These are phyloP conservation scores for Paraphoma chrysanthemicola DNA, from an alignment of 2,329 filamentous ascomycete species.

Conservation along the genomic window DNA sequence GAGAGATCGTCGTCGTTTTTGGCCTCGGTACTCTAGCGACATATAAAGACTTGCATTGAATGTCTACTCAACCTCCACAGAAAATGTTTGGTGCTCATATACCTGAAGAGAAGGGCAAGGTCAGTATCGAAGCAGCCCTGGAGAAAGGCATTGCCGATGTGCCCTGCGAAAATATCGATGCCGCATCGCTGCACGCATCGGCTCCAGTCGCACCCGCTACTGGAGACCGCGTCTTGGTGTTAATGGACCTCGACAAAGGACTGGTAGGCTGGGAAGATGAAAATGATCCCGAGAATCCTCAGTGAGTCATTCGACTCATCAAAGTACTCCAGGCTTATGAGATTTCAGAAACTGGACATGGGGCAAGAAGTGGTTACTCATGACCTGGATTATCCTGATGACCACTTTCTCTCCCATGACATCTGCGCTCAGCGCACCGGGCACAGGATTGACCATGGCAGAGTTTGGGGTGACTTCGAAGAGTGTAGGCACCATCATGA, in stretches of 20 bases:
- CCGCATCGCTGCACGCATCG: background rate
- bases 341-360: conserved; percentile 19
- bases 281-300: conserved; percentile 27
- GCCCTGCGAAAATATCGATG: background rate
- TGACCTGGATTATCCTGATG: conserved; percentile 21
- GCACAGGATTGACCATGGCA: conserved; percentile 18
- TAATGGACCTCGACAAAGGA: conserved; percentile 27
- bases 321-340: background rate
- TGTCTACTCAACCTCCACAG: background rate
- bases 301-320: conserved; percentile 9
- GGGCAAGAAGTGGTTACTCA: conserved; percentile 26
- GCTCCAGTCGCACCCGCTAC: background rate
- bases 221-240: conserved; percentile 9
- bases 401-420: conserved; percentile 32
- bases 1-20: too few relatives aligned
- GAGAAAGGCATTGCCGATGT: background rate
- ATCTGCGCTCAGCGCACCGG: conserved; percentile 35
- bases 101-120: background rate
- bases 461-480: conserved; percentile 8
- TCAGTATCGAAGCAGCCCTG: background rate
- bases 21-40: background rate
- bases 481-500: conserved; percentile 24
- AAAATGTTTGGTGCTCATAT: background rate
- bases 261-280: conserved; percentile 34
- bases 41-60: background rate